Conservation (phyloP, 1,284 basidiomycete genomes). For the Cutaneotrichosporon sp. region DNA sequence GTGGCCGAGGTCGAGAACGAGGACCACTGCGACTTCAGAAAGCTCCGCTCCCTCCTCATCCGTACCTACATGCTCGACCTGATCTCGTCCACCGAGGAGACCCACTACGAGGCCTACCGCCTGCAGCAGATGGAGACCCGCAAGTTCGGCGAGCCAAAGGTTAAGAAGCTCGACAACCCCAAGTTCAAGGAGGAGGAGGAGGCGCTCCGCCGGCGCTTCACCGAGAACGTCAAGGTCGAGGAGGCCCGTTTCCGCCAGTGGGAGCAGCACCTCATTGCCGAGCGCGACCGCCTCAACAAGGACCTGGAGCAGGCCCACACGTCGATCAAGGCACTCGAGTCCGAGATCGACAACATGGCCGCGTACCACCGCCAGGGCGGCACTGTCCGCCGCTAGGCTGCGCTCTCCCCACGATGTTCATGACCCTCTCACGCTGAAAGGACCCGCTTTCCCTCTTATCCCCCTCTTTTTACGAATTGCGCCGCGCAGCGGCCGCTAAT, state of each 20-base stretch:
- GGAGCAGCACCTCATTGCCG: conserved; percentile 98
- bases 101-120: conserved; percentile 97
- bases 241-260: conserved; percentile 97
- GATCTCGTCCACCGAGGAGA: conserved; percentile 92
- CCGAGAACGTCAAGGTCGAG: conserved; percentile 99
- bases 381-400: conserved; percentile 40
- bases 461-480: conserved; percentile 9
- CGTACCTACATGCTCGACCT: conserved; percentile 99
- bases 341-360: conserved; percentile 83
- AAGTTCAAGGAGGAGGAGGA: conserved; percentile 99
- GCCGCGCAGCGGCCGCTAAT: conserved; percentile 5
- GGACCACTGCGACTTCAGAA: conserved; percentile 92
- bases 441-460: conserved; percentile 4
- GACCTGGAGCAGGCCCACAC: conserved; percentile 85
- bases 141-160: conserved; percentile 98
- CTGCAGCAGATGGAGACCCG: conserved; percentile 99
- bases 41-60: conserved; percentile 91
- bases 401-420: background rate
- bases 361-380: conserved; percentile 64
- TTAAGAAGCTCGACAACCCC: conserved; percentile 98
- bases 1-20: conserved; percentile 79
- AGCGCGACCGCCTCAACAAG: conserved; percentile 95
- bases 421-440: conserved; percentile 9
- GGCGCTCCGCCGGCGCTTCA: conserved; percentile 91
- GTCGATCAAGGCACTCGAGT: conserved; percentile 84